Conservation (phyloP, 257 asterid species). For the Asclepias syriaca region DNA sequence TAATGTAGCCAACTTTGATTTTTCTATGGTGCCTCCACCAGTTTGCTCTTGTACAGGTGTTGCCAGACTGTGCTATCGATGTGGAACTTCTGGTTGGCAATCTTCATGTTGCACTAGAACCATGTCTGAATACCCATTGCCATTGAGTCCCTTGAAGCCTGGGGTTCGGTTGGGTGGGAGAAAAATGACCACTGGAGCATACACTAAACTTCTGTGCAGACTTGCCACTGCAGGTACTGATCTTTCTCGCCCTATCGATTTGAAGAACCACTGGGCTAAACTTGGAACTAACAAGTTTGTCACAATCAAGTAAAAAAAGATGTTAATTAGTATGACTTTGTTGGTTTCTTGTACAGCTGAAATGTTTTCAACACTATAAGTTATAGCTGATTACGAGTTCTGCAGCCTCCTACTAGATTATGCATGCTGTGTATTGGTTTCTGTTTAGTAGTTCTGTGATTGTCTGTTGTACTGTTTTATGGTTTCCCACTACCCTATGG, state of each 20-base stretch:
- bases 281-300: conserved; percentile 33
- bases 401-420: background rate
- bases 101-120: conserved; percentile 34
- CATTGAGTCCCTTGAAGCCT: conserved; percentile 28
- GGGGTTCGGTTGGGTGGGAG: conserved; percentile 32
- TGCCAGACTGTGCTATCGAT: conserved; percentile 29
- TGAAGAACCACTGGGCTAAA: conserved; percentile 38
- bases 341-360: background rate
- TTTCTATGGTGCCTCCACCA: conserved; percentile 34
- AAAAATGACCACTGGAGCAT: conserved; percentile 35
- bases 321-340: background rate
- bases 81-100: conserved; percentile 40
- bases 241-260: conserved; percentile 33
- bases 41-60: conserved; percentile 40
- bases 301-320: conserved; percentile 22
- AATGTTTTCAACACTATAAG: too few relatives aligned
- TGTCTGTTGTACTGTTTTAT: background rate
- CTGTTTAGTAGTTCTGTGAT: background rate
- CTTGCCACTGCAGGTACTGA: conserved; percentile 33
- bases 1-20: conserved; percentile 25
- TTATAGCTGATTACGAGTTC: background rate
- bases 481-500: background rate
- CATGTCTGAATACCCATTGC: conserved; percentile 37
- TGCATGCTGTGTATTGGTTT: background rate
- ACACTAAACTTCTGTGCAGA: conserved; percentile 28